Evolutionary conservation across 306 rosid genomes (phyloP), one percentile per base, ranked within the genome.

Genomic region (Senna tora): DNA sequence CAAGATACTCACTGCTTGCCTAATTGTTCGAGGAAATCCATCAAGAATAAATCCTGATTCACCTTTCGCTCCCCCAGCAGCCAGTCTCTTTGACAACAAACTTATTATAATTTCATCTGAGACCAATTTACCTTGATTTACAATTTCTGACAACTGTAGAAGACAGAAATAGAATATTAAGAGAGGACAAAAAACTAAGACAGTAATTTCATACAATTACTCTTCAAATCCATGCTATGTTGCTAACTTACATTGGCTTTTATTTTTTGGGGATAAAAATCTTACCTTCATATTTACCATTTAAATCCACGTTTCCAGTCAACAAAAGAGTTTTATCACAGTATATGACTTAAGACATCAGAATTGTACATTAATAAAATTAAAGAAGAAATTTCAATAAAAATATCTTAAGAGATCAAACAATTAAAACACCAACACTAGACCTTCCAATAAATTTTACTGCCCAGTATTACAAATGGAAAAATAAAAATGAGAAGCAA

Each of bases 1-100:
- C 30, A 25, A 81, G 36, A 75, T 71, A 76, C 98, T 85, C 81
- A 91, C 97, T 52, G 97, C 98, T 82, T 94, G 98, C 34, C 79
- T 83, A 42, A 94, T 89, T 51, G 97, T 94, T 43, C 98, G 87
- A 39, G 98, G 98, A 72, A 94, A 94, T 19, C 98, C 98, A 75
- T 94, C 98, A 14, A 94, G 97, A 83, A 94, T 94, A 73, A 94
- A 94, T 64, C 98, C 96, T 0, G 90, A 78, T 75, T 91, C 97
- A 2, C 91, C 96, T 70, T 89, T 89, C 12, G 90, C 84, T 77
- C 84, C 86, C 34, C 96, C 94, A 57, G 79, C 84, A 45, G 84
- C 88, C 72, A 94, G 83, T 81, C 97, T 91, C 84, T 86, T 89
- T 1, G 95, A 87, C 80, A 94, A 77, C 76, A 94, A 86, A 80